These are phyloP conservation scores for Apiosordaria backusii DNA, from an alignment of 495 filamentous ascomycete species.

Conservation along the genomic window DNA sequence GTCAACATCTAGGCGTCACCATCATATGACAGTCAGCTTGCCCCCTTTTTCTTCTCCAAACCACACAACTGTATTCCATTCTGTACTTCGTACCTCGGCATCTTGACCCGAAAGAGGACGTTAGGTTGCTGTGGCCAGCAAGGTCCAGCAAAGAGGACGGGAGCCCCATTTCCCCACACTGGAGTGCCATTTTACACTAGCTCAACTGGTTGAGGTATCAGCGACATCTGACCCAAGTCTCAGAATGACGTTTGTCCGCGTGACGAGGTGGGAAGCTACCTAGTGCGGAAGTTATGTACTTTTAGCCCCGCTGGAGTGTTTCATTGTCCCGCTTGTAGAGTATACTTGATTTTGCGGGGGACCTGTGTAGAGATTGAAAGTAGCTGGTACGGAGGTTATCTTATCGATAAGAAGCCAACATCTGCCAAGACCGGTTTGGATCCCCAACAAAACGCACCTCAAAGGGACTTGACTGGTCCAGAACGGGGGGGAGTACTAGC, in stretches of 20 bases:
- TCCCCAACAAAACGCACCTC: conserved; percentile 4
- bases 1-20: no score
- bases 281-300: not conserved
- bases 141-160: not conserved
- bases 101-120: no score
- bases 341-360: not conserved
- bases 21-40: no score
- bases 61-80: no score
- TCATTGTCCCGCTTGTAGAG: not conserved
- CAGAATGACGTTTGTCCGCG: not conserved
- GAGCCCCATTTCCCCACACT: no score
- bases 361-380: not conserved
- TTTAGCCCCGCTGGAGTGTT: not conserved
- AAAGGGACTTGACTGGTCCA: not conserved
- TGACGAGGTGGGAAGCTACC: not conserved
- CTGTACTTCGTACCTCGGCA: no score
- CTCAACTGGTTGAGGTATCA: not conserved
- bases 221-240: conserved; percentile 4
- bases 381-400: not conserved
- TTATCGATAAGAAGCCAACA: not conserved
- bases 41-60: no score
- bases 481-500: no score
- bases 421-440: not conserved
- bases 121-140: no score
- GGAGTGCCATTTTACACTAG: no score